Evolutionary conservation across 169 alveolate species (phyloP).

Genomic region (Toxoplasma gondii): DNA sequence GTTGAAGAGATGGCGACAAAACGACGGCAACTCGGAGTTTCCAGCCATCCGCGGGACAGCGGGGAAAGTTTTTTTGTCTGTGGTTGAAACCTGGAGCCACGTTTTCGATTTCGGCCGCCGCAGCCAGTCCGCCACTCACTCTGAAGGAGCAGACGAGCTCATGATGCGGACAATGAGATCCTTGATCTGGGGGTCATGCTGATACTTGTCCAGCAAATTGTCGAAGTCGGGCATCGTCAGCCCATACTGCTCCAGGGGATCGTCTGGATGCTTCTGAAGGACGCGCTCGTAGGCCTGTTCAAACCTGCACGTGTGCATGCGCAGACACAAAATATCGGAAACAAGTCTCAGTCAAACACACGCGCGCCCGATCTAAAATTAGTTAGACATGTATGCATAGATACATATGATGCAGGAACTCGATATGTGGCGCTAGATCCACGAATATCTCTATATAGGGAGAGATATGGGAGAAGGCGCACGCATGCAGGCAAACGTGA

Average conservation of each 20-base stretch:
- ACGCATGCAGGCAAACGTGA: no score
- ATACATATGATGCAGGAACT: no score
- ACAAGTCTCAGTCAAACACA: not conserved
- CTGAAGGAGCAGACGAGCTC: conserved; percentile 58
- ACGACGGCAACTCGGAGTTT: no score
- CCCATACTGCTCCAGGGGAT: conserved; percentile 73
- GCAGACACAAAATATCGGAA: not conserved
- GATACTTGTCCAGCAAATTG: conserved; percentile 71
- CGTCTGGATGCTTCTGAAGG: conserved; percentile 72
- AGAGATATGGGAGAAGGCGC: no score
- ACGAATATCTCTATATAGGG: no score
- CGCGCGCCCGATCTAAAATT: not conserved
- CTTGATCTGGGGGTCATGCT: conserved; percentile 69
- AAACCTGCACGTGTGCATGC: conserved; percentile 20
- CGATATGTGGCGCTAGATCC: no score
- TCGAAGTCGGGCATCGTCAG: conserved; percentile 73
- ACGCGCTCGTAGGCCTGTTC: conserved; percentile 74
- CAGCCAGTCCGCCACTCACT: conserved; percentile 9
- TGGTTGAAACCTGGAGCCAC: no score
- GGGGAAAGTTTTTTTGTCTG: no score
- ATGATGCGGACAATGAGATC: conserved; percentile 55
- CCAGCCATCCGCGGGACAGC: no score
- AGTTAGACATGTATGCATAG: not conserved
- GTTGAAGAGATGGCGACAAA: no score
- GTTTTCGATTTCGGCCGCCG: not conserved